These are phyloP conservation scores for Purpureocillium takamizusanense DNA, from an alignment of 2,329 filamentous ascomycete species.

Conservation along the genomic window DNA sequence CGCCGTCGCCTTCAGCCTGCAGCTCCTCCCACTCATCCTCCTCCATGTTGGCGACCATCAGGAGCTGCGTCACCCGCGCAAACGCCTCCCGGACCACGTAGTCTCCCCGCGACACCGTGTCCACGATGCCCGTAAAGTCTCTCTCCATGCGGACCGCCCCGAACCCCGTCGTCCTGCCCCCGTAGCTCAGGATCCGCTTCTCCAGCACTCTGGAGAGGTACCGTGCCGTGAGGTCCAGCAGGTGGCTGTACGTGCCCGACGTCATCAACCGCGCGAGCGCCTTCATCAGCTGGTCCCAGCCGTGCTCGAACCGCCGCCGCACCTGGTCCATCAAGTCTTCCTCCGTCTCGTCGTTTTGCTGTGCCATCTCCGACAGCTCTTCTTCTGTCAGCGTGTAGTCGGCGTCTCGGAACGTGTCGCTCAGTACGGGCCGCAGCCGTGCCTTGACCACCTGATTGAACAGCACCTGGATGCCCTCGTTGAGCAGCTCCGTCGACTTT, in stretches of 20 bases:
- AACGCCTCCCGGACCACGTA: slow-evolving; percentile 75
- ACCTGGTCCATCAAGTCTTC: slow-evolving; percentile 57
- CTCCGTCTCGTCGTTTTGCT: slow-evolving; percentile 44
- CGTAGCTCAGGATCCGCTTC: slow-evolving; percentile 76
- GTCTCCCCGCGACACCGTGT: slow-evolving; percentile 56
- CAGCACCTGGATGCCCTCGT: slow-evolving; percentile 75
- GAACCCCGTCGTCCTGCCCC: slow-evolving; percentile 69
- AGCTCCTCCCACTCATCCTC: slow-evolving; percentile 91
- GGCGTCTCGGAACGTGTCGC: slow-evolving; percentile 83
- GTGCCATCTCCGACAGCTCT: slow-evolving; percentile 47
- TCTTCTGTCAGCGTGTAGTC: slow-evolving; percentile 69
- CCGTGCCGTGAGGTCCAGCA: slow-evolving; percentile 64
- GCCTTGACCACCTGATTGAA: slow-evolving; percentile 82
- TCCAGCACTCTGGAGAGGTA: slow-evolving; percentile 75
- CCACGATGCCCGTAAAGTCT: slow-evolving; percentile 70
- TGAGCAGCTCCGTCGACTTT: slow-evolving; percentile 74
- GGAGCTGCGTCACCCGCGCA: slow-evolving; percentile 66
- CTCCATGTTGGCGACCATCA: slow-evolving; percentile 87
- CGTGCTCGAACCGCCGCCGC: slow-evolving; percentile 68
- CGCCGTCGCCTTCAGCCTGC: slow-evolving; percentile 19
- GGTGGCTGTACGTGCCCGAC: slow-evolving; percentile 60
- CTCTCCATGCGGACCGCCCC: slow-evolving; percentile 78
- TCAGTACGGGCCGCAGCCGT: slow-evolving; percentile 73
- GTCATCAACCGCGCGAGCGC: slow-evolving; percentile 83
- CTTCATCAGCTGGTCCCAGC: slow-evolving; percentile 78